A percentile compares a stretch with the other conserved stretches of the same genome.
phyloP scores from a whole-genome alignment of 305 asterid species.

The Stenogyne calaminthoides region DNA sequence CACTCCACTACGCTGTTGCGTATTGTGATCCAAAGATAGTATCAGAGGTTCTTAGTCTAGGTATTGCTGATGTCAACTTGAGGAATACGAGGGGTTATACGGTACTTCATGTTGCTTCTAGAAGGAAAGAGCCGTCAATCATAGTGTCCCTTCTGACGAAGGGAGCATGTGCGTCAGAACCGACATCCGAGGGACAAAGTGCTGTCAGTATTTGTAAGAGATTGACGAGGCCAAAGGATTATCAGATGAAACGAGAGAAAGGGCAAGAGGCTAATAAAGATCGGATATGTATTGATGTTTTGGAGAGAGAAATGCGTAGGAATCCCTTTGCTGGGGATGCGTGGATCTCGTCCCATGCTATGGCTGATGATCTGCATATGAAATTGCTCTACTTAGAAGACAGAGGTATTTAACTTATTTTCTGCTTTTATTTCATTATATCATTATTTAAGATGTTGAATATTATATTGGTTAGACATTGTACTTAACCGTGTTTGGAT shows the following conservation, averaged over 20 bases:
- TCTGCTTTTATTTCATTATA: not conserved
- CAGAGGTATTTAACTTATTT: conserved; percentile 49
- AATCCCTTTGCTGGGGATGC: conserved; percentile 45
- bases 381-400: conserved; percentile 65
- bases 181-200: conserved; percentile 49
- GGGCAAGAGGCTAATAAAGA: conserved; percentile 64
- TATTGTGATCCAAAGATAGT: conserved; percentile 74
- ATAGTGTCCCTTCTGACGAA: conserved; percentile 66
- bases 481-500: not conserved
- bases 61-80: conserved; percentile 60
- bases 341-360: conserved; percentile 37
- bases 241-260: conserved; percentile 53
- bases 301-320: conserved; percentile 73
- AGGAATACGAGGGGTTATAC: conserved; percentile 49
- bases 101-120: conserved; percentile 66
- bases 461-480: not conserved
- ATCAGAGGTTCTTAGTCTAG: conserved; percentile 56
- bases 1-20: conserved; percentile 70
- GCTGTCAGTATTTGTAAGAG: conserved; percentile 63
- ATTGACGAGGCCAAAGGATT: conserved; percentile 66
- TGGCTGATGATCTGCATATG: conserved; percentile 65
- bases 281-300: conserved; percentile 62
- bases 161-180: conserved; percentile 57
- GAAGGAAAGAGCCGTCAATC: conserved; percentile 67
- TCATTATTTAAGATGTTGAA: not conserved